Conservation (phyloP, 2,329 filamentous ascomycete genomes). For the Sporothrix curviconia region DNA sequence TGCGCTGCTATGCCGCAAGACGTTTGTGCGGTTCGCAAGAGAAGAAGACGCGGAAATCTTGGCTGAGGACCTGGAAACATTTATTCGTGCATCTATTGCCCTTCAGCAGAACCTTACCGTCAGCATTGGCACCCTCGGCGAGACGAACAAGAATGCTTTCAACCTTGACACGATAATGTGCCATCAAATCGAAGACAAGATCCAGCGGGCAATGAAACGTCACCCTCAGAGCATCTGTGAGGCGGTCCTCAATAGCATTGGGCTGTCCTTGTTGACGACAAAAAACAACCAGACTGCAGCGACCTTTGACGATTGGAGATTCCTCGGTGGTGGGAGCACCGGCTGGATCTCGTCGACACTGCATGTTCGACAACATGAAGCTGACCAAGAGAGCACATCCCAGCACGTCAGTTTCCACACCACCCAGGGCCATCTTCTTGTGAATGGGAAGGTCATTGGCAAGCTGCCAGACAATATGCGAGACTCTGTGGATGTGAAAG, state of each 20-base stretch:
- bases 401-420: slow-evolving; percentile 31
- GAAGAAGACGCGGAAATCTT: not conserved
- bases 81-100: slow-evolving; percentile 6
- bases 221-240: not conserved
- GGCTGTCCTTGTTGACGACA: not conserved
- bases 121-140: not conserved
- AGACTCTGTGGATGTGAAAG: slow-evolving; percentile 35
- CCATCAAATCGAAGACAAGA: not conserved
- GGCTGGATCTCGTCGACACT: slow-evolving; percentile 9
- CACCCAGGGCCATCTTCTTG: slow-evolving; percentile 30
- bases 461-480: slow-evolving; percentile 47
- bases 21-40: slow-evolving; percentile 23
- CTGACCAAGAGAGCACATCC: not conserved
- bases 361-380: not conserved
- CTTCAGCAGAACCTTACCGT: slow-evolving; percentile 15
- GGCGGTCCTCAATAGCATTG: not conserved
- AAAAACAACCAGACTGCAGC: not conserved
- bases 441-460: slow-evolving; percentile 30
- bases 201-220: not conserved
- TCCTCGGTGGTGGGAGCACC: not conserved
- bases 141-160: not conserved
- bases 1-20: slow-evolving; percentile 47
- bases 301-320: not conserved
- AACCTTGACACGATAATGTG: slow-evolving; percentile 4
- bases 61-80: not conserved